Percentiles rank a stretch among this genome's conserved stretches.
Conservation (phyloP, 148 eudicot genomes). For the Pouteria glomerata region DNA sequence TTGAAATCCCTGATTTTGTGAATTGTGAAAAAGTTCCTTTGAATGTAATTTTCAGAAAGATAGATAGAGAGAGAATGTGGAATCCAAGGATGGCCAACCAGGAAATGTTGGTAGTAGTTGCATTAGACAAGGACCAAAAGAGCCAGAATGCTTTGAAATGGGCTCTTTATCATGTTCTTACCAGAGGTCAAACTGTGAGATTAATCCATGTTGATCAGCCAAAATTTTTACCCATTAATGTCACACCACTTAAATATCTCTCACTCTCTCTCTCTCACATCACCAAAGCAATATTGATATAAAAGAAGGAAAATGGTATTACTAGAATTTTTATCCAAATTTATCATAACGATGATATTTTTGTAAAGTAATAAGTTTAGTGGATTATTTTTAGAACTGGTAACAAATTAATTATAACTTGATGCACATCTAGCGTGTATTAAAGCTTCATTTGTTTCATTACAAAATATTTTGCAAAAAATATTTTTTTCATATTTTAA, state of each 20-base stretch:
- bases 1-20: too few relatives aligned
- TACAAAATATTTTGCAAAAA: not conserved
- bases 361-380: too few relatives aligned
- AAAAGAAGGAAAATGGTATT: not conserved
- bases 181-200: constrained; percentile 37
- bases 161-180: constrained; percentile 51
- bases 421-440: not conserved
- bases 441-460: not conserved
- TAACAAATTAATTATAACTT: too few relatives aligned
- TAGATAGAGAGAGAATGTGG: not conserved
- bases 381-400: too few relatives aligned
- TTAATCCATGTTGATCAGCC: constrained; percentile 61
- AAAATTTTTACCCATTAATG: not conserved
- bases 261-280: not conserved
- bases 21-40: too few relatives aligned
- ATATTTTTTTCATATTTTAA: not conserved
- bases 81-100: constrained; percentile 6
- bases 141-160: constrained; percentile 67
- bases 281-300: not conserved
- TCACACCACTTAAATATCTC: constrained; percentile 2
- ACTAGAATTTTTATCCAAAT: not conserved
- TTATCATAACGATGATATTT: not conserved
- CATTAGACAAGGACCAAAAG: constrained; percentile 49
- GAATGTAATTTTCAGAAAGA: too few relatives aligned
- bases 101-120: constrained; percentile 34